Conservation (phyloP, 2,329 filamentous ascomycete species). For the Neofusicoccum cordaticola region DNA sequence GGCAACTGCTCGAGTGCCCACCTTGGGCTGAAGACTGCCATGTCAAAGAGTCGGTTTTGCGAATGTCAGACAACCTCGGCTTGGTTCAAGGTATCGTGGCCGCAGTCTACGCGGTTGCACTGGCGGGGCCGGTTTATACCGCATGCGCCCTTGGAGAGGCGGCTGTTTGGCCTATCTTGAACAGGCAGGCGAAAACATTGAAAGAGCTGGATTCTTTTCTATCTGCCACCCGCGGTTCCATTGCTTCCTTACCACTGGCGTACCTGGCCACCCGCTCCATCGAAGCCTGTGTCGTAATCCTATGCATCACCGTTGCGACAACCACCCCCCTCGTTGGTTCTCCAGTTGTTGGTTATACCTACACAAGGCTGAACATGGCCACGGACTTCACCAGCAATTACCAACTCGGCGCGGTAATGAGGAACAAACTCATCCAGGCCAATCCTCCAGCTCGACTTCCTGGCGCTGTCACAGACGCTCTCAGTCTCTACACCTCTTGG, state of each 20-base stretch:
- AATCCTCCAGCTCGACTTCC: neutral
- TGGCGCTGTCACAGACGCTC: neutral
- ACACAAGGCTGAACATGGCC: neutral
- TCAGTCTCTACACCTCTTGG: conserved; percentile 10
- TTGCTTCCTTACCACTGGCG: neutral
- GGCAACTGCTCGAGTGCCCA: conserved; percentile 14
- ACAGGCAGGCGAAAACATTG: conserved; percentile 6
- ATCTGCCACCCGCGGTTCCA: conserved; percentile 8
- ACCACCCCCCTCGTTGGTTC: neutral
- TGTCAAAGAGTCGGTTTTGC: neutral
- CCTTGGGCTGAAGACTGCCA: conserved; percentile 12
- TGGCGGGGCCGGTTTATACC: conserved; percentile 16
- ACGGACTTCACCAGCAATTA: neutral
- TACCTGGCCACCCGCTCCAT: neutral
- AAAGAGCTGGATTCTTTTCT: conserved; percentile 4
- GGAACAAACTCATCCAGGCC: neutral
- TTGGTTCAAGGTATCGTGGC: conserved; percentile 16
- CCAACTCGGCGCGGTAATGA: neutral
- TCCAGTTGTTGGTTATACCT: conserved; percentile 13
- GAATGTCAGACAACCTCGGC: conserved; percentile 1
- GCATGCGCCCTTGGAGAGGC: conserved; percentile 18
- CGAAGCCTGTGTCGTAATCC: neutral
- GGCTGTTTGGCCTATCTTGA: conserved; percentile 19
- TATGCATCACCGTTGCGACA: conserved; percentile 3
- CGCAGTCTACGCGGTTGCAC: conserved; percentile 14